A percentile compares a stretch with the other conserved stretches of the same genome.
Evolutionary conservation across 768 basidiomycete species (phyloP).

Genomic region (Naganishia vaughanmartiniae): DNA sequence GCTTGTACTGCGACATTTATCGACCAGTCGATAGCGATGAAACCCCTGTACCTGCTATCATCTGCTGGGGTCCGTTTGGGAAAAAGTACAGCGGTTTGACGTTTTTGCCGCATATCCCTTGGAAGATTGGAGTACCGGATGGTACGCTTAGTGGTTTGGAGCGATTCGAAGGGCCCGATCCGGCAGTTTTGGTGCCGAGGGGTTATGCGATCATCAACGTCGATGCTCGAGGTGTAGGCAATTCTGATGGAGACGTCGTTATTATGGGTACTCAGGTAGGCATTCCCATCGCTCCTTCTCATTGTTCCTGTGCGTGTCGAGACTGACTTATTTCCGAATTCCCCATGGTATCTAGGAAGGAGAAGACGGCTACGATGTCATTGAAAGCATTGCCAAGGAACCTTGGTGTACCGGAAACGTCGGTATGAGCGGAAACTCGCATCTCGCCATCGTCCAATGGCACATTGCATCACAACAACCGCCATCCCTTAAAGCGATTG

Average conservation of each 20-base stretch:
- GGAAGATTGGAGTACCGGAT: conserved; percentile 4
- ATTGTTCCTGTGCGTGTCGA: too few relatives aligned
- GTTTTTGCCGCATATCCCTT: not conserved
- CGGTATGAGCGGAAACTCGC: conserved; percentile 34
- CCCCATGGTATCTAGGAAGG: conserved; percentile 26
- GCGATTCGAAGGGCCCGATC: conserved; percentile 23
- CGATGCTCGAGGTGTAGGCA: conserved; percentile 11
- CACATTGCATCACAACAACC: conserved; percentile 35
- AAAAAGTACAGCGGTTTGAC: conserved; percentile 11
- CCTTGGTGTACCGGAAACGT: conserved; percentile 37
- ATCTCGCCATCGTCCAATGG: conserved; percentile 36
- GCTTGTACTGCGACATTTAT: conserved; percentile 8
- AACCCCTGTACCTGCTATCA: not conserved
- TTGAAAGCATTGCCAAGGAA: conserved; percentile 31
- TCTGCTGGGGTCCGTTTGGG: conserved; percentile 24
- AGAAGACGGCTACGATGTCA: conserved; percentile 33
- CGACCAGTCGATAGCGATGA: conserved; percentile 12
- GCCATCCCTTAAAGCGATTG: conserved; percentile 38
- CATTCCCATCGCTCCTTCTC: not conserved
- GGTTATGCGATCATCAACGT: conserved; percentile 26
- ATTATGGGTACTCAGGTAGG: conserved; percentile 25
- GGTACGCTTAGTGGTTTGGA: conserved; percentile 1
- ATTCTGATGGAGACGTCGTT: conserved; percentile 20
- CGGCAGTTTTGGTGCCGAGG: conserved; percentile 18
- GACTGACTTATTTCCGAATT: conserved; percentile 1